A percentile compares a stretch with the other conserved stretches of the same genome.
Evolutionary conservation across 192 early-diverging fungal species (phyloP).

Genomic region (Pilaira anomala): DNA sequence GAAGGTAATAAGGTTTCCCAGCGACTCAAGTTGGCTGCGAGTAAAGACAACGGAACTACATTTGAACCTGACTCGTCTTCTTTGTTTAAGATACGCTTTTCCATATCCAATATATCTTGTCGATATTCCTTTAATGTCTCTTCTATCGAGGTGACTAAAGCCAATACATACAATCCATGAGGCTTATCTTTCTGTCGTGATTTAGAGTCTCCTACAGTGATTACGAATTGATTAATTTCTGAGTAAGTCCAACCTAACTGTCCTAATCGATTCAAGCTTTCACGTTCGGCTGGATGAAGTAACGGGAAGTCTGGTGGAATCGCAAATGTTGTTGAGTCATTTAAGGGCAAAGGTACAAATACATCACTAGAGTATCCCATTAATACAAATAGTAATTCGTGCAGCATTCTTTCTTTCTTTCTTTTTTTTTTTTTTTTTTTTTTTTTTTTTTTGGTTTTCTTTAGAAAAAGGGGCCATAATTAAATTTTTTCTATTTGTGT

Average conservation of each 20-base stretch:
- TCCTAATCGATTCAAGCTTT: conserved; percentile 54
- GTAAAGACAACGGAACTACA: conserved; percentile 42
- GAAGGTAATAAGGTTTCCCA: conserved; percentile 53
- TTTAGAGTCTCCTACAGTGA: conserved; percentile 1
- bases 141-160: conserved; percentile 48
- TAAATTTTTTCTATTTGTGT: no score
- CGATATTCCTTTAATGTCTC: conserved; percentile 41
- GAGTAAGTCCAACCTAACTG: conserved; percentile 54
- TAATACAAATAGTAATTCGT: conserved; percentile 66
- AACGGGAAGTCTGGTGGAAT: conserved; percentile 59
- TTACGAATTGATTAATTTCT: conserved; percentile 43
- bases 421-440: no score
- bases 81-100: conserved; percentile 50
- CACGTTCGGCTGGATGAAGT: conserved; percentile 62
- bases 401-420: conserved; percentile 65
- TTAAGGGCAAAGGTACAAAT: conserved; percentile 53
- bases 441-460: no score
- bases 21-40: conserved; percentile 40
- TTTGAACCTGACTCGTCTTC: conserved; percentile 44
- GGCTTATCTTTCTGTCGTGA: not conserved
- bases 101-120: conserved; percentile 45
- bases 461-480: no score
- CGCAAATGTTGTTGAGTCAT: conserved; percentile 46
- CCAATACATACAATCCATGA: conserved; percentile 48
- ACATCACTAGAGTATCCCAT: conserved; percentile 66